Base-by-base conservation (phyloP, 1,284 basidiomycete genomes). In the Papiliotrema laurentii region DNA sequence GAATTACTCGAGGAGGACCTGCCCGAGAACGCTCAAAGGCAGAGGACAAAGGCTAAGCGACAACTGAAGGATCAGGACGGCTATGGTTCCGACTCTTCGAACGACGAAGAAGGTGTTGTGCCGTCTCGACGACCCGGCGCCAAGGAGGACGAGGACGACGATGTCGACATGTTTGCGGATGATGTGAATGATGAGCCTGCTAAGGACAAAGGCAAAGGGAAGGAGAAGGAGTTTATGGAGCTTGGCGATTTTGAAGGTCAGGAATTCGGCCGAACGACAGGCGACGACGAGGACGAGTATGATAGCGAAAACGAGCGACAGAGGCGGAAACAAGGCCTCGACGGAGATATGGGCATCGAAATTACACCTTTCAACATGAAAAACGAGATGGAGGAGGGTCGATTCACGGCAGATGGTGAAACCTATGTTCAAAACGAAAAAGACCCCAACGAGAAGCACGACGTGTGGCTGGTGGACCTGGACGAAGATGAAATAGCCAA, bases 361-460 rank as follows among this genome's bases (percentile, higher is more conserved):
- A 70, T 97, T 13, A 93, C 89, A 7, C 87, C 87, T 27, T 99
- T 99, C 81, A 97, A 99, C 73, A 97, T 99, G 96, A 87, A 92
- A 59, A 86, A 88, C 59, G 96, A 99, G 79, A 93, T 99, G 86
- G 84, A 89, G 63, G 89, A 96, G 69, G 96, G 96, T 28, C 88
- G 91, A 63, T 97, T 99, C 76, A 86, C 91, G 10, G 88, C 87
- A 50, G 94, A 97, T 63, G 96, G 96, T 40, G 71, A 73, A 47
- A 83, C 75, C 50, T 97, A 93, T 69, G 81, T 92, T 47, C 83
- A 83, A 49, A 84, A 90, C 43, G 86, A 85, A 58, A 67, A 69
- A 41, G 93, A 98, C 73, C 87, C 87, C 5, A 86, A 92, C 66
- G 90, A 86, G 16, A 82, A 87, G 47, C 92, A 97, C 71, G 94